Evolutionary conservation across 2,329 filamentous ascomycete genomes (phyloP).

Genomic region (Fusarium sp.): DNA sequence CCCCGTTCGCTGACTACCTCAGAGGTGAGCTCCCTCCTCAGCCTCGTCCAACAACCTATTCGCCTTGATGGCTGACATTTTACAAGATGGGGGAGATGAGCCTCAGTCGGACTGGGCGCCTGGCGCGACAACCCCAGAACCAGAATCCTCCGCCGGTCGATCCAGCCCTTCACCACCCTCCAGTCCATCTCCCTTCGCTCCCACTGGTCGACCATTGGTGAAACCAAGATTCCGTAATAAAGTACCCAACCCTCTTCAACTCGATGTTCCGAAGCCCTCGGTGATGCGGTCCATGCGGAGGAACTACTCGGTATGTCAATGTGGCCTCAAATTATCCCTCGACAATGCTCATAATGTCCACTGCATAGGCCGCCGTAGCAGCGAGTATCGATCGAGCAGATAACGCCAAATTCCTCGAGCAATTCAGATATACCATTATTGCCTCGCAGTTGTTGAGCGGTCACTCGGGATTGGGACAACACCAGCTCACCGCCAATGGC

Average conservation of each 20-base stretch:
- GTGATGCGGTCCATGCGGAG: constrained; percentile 60
- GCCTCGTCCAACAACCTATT: background rate
- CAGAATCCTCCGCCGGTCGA: constrained; percentile 46
- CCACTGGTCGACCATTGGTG: constrained; percentile 66
- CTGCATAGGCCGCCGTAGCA: constrained; percentile 73
- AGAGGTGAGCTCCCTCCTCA: constrained; percentile 70
- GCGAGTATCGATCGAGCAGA: constrained; percentile 80
- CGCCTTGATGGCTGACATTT: constrained; percentile 15
- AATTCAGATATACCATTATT: constrained; percentile 93
- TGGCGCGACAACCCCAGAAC: constrained; percentile 52
- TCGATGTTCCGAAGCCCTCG: constrained; percentile 54
- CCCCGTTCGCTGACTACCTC: constrained; percentile 89
- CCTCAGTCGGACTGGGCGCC: constrained; percentile 61
- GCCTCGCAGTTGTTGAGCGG: constrained; percentile 89
- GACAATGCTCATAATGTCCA: constrained; percentile 10
- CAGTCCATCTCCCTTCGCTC: constrained; percentile 66
- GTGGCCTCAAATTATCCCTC: background rate
- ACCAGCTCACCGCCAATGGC: constrained; percentile 39
- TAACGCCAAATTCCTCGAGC: constrained; percentile 87
- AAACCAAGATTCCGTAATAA: constrained; percentile 65
- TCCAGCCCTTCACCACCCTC: constrained; percentile 60
- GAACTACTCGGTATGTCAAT: constrained; percentile 63
- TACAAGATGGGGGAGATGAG: constrained; percentile 61
- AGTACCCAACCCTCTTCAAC: constrained; percentile 56
- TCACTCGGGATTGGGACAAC: constrained; percentile 63